phyloP scores from a whole-genome alignment of 75 land plant genomes.

The Pseudotsuga menziesii region DNA sequence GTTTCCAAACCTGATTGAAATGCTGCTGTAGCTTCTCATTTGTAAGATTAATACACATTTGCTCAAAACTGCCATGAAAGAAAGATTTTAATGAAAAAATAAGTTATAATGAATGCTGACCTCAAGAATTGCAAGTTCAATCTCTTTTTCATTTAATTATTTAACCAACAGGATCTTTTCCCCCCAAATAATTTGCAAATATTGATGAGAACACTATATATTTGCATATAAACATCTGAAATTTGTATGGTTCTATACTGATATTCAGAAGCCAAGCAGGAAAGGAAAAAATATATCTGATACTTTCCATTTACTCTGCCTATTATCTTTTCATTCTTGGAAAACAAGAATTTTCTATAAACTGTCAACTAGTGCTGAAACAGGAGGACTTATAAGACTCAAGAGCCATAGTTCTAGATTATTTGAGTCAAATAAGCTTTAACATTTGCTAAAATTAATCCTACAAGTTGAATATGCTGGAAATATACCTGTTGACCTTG shows the following conservation, averaged over 20 bases:
- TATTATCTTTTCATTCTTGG: not conserved
- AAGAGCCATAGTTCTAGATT: not conserved
- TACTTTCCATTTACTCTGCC: not conserved
- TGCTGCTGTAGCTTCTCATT: constrained; percentile 80
- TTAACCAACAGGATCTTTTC: not conserved
- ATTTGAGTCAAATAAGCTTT: not conserved
- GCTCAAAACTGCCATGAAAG: constrained; percentile 55
- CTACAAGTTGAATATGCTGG: not conserved
- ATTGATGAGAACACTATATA: not conserved
- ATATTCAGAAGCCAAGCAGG: not conserved
- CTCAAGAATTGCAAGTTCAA: not conserved
- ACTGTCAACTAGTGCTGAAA: not conserved
- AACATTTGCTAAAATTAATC: not conserved
- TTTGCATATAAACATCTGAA: not conserved
- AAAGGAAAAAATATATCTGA: not conserved
- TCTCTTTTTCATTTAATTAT: not conserved
- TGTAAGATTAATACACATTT: constrained; percentile 68
- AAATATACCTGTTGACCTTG: constrained; percentile 59
- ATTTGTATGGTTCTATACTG: not conserved
- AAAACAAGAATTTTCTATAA: not conserved
- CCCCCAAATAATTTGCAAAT: not conserved
- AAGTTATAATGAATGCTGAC: not conserved
- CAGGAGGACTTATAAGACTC: not conserved
- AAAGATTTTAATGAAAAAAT: not conserved
- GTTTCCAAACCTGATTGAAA: constrained; percentile 56